Evolutionary conservation across 2,329 filamentous ascomycete genomes (phyloP), one percentile per base, ranked within the genome.

Genomic region (Elsinoe fawcettii): DNA sequence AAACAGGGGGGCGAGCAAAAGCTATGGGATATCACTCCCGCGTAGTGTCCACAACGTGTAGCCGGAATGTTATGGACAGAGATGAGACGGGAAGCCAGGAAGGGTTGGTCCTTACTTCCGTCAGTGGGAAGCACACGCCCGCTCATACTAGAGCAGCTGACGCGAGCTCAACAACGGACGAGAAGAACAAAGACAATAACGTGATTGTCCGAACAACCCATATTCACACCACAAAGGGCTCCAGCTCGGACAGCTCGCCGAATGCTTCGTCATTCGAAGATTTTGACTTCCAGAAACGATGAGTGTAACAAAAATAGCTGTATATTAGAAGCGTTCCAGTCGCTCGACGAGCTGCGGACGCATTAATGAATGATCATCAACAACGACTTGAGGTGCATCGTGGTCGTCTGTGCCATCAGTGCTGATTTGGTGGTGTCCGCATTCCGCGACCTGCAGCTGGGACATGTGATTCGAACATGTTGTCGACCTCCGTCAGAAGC

Each of bases 161-260:
- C 41, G 25, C 41, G 12, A 25, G n/a, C 23, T 12, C 20, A 20
- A 46, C 16, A 12, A n/a, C 5, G 22, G 41, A 46, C 3, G 49
- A 53, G 32, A 39, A 53, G 49, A 53, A 30, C 49, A 53, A 53
- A 32, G 49, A 53, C 7, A 51, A 34, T 12, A 53, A 53, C 20
- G 32, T 53, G 6, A 53, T 53, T 34, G 49, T 53, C 16, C 49
- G 49, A 5, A 53, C 49, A 1, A 53, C 49, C 3, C 49, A 53
- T 25, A 53, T 53, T 11, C 49, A 53, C 6, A 53, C 49, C 18
- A 34, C 30, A 2, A 34, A 34, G 6, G 49, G 49, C 9, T 36
- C 49, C 12, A 53, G 49, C n/a, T 53, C 49, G 16, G 49, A 53
- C 18, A 53, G 49, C 49, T 53, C 49, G 20, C 49, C 49, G 3